A percentile compares a stretch with the other conserved stretches of the same genome.
phyloP scores from a whole-genome alignment of 331 rosid species.

The Phaseolus coccineus region DNA sequence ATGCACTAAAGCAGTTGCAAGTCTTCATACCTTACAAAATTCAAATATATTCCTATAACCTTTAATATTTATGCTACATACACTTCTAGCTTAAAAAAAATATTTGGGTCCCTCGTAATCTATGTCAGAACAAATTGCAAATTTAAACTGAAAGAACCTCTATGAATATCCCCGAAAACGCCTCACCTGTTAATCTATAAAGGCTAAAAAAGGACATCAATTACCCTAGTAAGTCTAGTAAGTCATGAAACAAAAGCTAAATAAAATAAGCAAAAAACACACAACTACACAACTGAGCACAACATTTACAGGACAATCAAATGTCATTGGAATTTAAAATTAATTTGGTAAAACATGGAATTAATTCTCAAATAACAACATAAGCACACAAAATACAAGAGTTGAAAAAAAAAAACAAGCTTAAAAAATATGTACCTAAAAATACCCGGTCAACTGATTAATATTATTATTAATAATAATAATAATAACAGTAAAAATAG shows the following conservation, averaged over 20 bases:
- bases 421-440: neutral
- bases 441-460: neutral
- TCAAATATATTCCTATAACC: neutral
- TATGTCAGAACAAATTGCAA: neutral
- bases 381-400: neutral
- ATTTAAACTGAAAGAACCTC: neutral
- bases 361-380: neutral
- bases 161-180: neutral
- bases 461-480: neutral
- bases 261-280: neutral
- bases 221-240: no score
- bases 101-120: neutral
- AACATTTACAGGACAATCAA: neutral
- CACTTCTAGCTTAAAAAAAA: neutral
- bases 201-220: neutral
- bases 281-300: neutral
- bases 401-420: neutral
- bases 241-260: slow-evolving; percentile 1
- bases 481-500: neutral
- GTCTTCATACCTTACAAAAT: slow-evolving; percentile 4
- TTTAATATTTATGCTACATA: neutral
- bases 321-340: neutral
- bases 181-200: neutral
- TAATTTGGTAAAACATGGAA: neutral
- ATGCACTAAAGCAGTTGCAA: neutral